A percentile compares a stretch with the other conserved stretches of the same genome.
Conservation (phyloP, 129 eudicot genomes). For the Centella asiatica region DNA sequence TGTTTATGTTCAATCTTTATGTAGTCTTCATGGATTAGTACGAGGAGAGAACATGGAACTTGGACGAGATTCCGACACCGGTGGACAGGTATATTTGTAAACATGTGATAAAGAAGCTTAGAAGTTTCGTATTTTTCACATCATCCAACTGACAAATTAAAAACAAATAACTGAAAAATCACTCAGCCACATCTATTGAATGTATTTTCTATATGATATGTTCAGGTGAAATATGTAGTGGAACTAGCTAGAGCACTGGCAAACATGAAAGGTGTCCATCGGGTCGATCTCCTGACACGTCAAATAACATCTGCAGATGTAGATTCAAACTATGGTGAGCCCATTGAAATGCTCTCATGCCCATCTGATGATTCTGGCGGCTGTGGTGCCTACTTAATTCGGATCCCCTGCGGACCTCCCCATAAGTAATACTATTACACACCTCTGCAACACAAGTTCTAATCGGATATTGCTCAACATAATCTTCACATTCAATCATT, state of each 20-base stretch:
- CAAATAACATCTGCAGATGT: slow-evolving; percentile 67
- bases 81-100: slow-evolving; percentile 47
- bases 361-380: slow-evolving; percentile 59
- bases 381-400: slow-evolving; percentile 67
- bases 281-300: slow-evolving; percentile 76
- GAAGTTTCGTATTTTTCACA: no score
- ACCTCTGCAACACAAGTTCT: no score
- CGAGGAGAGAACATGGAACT: slow-evolving; percentile 89
- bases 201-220: background rate
- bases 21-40: slow-evolving; percentile 73
- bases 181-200: background rate
- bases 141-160: no score
- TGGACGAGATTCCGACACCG: slow-evolving; percentile 88
- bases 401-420: slow-evolving; percentile 79
- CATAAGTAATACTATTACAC: slow-evolving; percentile 36
- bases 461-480: no score
- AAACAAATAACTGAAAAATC: no score
- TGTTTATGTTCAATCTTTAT: slow-evolving; percentile 5
- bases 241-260: slow-evolving; percentile 73
- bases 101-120: background rate
- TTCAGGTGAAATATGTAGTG: slow-evolving; percentile 71
- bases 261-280: slow-evolving; percentile 58
- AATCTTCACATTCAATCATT: no score
- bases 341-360: slow-evolving; percentile 76
- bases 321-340: slow-evolving; percentile 69